Conservation (phyloP, 2,329 filamentous ascomycete species). For the Grosmannia penicillata region DNA sequence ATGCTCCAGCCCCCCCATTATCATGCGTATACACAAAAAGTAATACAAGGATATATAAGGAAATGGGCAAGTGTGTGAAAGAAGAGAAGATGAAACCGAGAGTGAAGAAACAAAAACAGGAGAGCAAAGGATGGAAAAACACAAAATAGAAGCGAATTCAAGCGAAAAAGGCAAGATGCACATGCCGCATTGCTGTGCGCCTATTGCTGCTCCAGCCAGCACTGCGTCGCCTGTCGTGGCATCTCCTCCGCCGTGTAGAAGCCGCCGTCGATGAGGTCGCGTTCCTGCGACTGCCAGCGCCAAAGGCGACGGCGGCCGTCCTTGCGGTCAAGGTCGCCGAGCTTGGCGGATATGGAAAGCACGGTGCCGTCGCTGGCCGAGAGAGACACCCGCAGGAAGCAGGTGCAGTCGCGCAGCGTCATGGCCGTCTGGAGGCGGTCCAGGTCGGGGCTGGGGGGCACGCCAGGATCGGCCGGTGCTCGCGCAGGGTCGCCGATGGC, state of each 20-base stretch:
- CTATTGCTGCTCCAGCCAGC: slow-evolving; percentile 10
- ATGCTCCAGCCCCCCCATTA: no score
- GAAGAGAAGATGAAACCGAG: no score
- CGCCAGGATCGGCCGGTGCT: no score
- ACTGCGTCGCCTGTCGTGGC: slow-evolving; percentile 12
- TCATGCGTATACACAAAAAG: no score
- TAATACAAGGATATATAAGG: no score
- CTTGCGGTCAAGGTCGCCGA: slow-evolving; percentile 70
- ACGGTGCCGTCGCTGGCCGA: slow-evolving; percentile 52
- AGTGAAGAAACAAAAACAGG: no score
- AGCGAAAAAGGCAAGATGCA: no score
- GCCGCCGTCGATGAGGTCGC: slow-evolving; percentile 45
- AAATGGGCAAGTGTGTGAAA: no score
- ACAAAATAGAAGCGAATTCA: no score
- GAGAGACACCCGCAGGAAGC: slow-evolving; percentile 51
- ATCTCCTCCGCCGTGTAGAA: slow-evolving; percentile 39
- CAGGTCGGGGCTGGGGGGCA: slow-evolving; percentile 12
- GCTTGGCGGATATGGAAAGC: slow-evolving; percentile 34
- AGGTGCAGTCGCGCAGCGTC: slow-evolving; percentile 68
- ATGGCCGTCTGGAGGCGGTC: slow-evolving; percentile 52
- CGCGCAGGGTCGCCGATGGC: neutral
- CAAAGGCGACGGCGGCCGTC: slow-evolving; percentile 48
- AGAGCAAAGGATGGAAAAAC: no score
- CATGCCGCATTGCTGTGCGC: no score
- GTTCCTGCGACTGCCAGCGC: slow-evolving; percentile 55